phyloP scores from a whole-genome alignment of 129 eudicot species.

The Glebionis coronaria region DNA sequence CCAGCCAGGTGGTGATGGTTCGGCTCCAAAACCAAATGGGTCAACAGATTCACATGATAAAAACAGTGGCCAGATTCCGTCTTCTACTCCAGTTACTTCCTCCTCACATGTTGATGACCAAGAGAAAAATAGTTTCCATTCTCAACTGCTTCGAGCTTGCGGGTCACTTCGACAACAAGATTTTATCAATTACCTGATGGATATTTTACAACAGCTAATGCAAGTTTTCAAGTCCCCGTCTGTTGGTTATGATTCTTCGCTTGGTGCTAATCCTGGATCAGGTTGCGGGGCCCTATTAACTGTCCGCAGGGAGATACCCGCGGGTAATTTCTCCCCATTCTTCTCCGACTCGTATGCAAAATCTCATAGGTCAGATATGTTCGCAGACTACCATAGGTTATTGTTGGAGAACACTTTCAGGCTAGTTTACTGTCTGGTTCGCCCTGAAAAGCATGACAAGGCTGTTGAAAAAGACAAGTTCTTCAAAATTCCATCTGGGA shows the following conservation, averaged over 20 bases:
- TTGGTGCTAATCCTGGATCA: conserved; percentile 62
- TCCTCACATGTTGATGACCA: conserved; percentile 50
- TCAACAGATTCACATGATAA: conserved; percentile 64
- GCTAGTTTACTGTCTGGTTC: conserved; percentile 79
- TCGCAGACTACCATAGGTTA: conserved; percentile 86
- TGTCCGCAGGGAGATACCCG: conserved; percentile 91
- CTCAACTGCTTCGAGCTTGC: conserved; percentile 88
- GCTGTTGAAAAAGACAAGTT: conserved; percentile 80
- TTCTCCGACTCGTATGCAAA: conserved; percentile 94
- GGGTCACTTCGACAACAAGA: conserved; percentile 86
- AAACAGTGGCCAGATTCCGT: conserved; percentile 35
- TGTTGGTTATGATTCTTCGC: conserved; percentile 54
- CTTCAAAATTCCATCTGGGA: conserved; percentile 57
- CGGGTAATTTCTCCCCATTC: conserved; percentile 93
- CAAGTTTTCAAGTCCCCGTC: conserved; percentile 78
- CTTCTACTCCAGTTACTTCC: conserved; percentile 42
- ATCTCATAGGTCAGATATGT: conserved; percentile 91
- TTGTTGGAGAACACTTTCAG: conserved; percentile 91
- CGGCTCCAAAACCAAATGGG: conserved; percentile 58
- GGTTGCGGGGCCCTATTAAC: conserved; percentile 95
- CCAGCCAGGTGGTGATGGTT: conserved; percentile 80
- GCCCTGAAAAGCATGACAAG: conserved; percentile 97
- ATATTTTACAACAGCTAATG: conserved; percentile 84
- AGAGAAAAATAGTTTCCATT: conserved; percentile 86
- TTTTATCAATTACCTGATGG: conserved; percentile 87